phyloP scores from a whole-genome alignment of 441 rosid genomes.

The Mallotus repandus region DNA sequence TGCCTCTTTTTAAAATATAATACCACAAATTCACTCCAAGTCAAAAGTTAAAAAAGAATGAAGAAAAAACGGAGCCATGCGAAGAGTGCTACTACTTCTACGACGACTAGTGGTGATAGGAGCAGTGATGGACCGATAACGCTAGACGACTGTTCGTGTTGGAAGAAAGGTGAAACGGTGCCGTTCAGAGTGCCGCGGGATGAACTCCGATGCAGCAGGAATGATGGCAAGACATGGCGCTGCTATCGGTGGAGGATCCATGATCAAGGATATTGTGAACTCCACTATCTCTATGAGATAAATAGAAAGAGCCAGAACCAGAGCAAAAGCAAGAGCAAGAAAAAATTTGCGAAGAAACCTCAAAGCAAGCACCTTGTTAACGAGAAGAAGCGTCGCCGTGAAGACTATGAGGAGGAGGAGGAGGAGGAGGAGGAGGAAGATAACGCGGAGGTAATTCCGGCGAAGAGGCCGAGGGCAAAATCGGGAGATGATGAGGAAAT shows the following conservation, averaged over 20 bases:
- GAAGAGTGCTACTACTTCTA: too few species aligned
- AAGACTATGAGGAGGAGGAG: background rate
- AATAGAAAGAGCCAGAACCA: too few species aligned
- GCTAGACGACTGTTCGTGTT: constrained; percentile 4
- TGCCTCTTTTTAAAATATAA: background rate
- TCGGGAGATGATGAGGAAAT: background rate
- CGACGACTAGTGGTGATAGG: background rate
- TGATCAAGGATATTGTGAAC: background rate
- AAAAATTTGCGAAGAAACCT: too few species aligned
- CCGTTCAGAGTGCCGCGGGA: constrained; percentile 1
- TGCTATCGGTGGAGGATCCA: constrained; percentile 11
- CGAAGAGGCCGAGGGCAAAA: background rate
- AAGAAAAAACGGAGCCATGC: background rate
- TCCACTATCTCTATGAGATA: background rate
- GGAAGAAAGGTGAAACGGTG: background rate
- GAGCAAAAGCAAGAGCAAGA: too few species aligned
- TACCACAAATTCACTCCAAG: background rate
- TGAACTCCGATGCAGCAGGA: background rate
- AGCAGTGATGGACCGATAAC: background rate
- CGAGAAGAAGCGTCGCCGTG: background rate
- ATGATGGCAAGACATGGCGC: background rate
- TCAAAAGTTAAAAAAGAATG: background rate
- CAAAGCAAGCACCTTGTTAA: too few species aligned
- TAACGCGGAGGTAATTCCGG: background rate
- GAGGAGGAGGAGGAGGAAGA: too few species aligned